Evolutionary conservation across 768 basidiomycete species (phyloP), one percentile per base, ranked within the genome.

Genomic region (Trichaptum fuscoviolaceum): DNA sequence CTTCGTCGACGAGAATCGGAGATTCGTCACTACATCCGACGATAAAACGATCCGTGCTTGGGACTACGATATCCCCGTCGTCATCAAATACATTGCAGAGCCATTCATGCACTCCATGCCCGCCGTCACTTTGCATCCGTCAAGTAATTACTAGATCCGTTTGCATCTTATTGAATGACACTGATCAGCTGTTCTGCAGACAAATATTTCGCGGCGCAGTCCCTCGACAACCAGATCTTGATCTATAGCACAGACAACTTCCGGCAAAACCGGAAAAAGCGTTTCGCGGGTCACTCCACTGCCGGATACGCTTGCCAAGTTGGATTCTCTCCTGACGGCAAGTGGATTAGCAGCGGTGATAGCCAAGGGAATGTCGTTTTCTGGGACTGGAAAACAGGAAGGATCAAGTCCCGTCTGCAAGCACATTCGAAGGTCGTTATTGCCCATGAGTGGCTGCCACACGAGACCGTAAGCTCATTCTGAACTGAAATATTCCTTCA

Each of bases 21-120:
- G 96, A 66, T 99, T 99, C 74, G 91, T 99, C 64, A 99, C 97
- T 1, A 99, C 96, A 17, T 98, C 95, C 10, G 97, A 99, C 75
- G 97, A 99, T 80, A 99, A 99, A 80, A 97, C 95, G 1, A 97
- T 99, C 69, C 89, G 97, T 59, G 96, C 95, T 20, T 99, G 97
- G 97, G 97, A 99, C 76, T 99, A 91, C 76, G 97, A 99, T 77
- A 99, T 99, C 69, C 97, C 97, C 6, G 97, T 99, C 36, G 95
- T 97, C 64, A 99, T 99, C 83, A 99, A 99, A 77, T 97, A 98
- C 76, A 99, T 99, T 67, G 96, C 97, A 23, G 97, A 99, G 77
- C 97, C 97, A 3, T 89, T 95, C 74, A 99, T 99, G 97, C 96
- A 99, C 79, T 97, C 95, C 20, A 99, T 99, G 96, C 97, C 97